Conservation (phyloP, 192 early-diverging fungal genomes). For the Coemansia sp. region DNA sequence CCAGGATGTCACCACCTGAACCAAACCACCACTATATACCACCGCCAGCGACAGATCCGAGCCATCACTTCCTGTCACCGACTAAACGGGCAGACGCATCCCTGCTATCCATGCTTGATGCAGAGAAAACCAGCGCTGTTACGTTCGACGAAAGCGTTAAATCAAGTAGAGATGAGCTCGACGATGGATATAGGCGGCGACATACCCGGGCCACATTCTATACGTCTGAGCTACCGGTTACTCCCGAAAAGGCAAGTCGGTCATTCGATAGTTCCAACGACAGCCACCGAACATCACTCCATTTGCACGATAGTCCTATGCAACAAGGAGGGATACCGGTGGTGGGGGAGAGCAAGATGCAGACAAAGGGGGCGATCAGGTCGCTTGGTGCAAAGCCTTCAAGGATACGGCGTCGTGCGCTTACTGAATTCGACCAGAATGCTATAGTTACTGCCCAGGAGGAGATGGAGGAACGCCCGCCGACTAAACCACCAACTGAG, state of each 20-base stretch:
- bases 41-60: not conserved
- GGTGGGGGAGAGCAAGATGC: not conserved
- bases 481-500: not conserved
- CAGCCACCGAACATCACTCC: not conserved
- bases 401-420: constrained; percentile 35
- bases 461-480: not conserved
- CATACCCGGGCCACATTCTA: not conserved
- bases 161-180: not conserved
- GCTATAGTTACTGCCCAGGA: not conserved
- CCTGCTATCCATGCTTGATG: constrained; percentile 40
- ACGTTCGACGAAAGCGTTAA: not conserved
- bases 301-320: not conserved
- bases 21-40: not conserved
- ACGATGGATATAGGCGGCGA: too few relatives aligned
- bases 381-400: constrained; percentile 13
- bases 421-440: constrained; percentile 9
- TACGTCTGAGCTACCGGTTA: not conserved
- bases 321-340: too few relatives aligned
- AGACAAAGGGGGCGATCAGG: not conserved
- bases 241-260: not conserved
- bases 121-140: not conserved
- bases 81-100: constrained; percentile 30
- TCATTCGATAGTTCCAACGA: not conserved
- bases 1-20: not conserved
- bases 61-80: constrained; percentile 22